These are phyloP conservation scores for Phalaenopsis hybrid DNA, from an alignment of 116 monocot genomes.

Conservation along the genomic window DNA sequence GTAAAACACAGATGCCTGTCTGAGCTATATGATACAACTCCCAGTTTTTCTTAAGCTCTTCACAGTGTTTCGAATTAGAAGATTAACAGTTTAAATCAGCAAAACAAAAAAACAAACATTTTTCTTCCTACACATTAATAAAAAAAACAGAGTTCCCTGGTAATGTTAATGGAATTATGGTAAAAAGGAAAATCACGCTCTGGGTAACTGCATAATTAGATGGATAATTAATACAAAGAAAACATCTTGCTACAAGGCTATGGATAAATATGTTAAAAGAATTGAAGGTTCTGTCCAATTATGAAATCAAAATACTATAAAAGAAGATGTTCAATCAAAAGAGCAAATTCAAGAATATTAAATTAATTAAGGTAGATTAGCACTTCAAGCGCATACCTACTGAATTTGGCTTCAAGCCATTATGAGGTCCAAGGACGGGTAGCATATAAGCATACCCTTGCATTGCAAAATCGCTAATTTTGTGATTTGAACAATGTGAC, in stretches of 20 bases:
- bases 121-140: neutral
- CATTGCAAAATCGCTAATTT: neutral
- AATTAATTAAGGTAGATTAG: no score
- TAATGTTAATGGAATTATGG: neutral
- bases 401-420: neutral
- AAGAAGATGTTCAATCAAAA: neutral
- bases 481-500: neutral
- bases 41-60: neutral
- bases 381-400: no score
- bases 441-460: neutral
- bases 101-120: constrained; percentile 2
- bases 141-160: neutral
- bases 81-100: constrained; percentile 1
- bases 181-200: neutral
- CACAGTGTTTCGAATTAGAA: neutral
- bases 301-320: neutral
- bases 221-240: neutral
- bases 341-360: neutral
- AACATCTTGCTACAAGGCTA: neutral
- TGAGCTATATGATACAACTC: neutral
- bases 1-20: neutral
- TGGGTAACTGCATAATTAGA: neutral
- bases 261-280: neutral
- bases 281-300: neutral
- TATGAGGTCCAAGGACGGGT: neutral